Conservation (phyloP, 78 protist species). For the Capsaspora owczarzaki region DNA sequence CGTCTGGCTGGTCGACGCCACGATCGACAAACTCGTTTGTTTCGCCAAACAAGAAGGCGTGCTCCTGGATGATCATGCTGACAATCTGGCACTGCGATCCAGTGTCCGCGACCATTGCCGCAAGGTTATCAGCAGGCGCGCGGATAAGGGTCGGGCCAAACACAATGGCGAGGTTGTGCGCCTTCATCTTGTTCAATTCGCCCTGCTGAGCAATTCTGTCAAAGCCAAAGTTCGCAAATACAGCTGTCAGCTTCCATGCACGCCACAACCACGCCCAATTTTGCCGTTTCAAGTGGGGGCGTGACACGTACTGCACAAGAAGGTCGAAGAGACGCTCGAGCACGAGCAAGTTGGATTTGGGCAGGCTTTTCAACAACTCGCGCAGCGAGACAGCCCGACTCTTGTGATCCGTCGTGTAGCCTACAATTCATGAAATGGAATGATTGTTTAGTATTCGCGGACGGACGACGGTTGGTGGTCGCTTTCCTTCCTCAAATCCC, state of each 20-base stretch:
- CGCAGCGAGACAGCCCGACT: background rate
- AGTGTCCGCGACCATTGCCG: background rate
- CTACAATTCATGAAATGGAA: background rate
- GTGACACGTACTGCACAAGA: background rate
- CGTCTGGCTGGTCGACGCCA: too few relatives aligned
- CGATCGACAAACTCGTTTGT: too few relatives aligned
- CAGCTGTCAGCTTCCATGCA: too few relatives aligned
- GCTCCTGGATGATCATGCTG: background rate
- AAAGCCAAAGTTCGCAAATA: too few relatives aligned
- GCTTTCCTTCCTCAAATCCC: background rate
- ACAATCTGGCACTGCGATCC: background rate
- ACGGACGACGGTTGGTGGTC: background rate
- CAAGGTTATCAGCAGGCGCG: background rate
- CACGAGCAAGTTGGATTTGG: background rate
- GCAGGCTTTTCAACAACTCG: background rate
- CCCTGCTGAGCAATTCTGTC: background rate
- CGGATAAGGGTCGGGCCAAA: constrained; percentile 11
- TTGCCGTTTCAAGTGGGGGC: too few relatives aligned
- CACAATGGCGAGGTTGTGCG: constrained; percentile 3
- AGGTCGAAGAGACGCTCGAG: background rate
- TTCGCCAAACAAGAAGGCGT: background rate
- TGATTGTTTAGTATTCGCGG: background rate
- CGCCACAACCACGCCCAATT: too few relatives aligned
- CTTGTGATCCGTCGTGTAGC: background rate
- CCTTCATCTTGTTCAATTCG: background rate